Conservation (phyloP, 148 eudicot genomes). For the Beta vulgaris region DNA sequence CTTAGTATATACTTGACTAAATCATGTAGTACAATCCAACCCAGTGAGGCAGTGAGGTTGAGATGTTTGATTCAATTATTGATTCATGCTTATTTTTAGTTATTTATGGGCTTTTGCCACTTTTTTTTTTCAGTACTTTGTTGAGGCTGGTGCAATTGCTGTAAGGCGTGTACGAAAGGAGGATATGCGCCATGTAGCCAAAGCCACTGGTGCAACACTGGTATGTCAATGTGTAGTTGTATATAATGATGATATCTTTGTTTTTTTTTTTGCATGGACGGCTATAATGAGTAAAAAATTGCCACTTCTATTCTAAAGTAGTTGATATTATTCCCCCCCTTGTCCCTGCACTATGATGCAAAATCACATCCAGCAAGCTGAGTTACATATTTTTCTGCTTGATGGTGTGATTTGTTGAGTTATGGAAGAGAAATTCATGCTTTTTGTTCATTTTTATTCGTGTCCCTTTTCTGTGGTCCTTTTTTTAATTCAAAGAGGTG, state of each 20-base stretch:
- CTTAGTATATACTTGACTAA: background rate
- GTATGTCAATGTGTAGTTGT: constrained; percentile 43
- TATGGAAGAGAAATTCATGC: too few species aligned
- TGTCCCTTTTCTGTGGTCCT: background rate
- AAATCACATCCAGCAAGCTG: background rate
- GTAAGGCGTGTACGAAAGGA: constrained; percentile 93
- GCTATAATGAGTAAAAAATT: too few species aligned
- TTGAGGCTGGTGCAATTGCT: constrained; percentile 97
- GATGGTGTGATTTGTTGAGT: too few species aligned
- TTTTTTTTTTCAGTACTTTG: constrained; percentile 65
- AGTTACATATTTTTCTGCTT: background rate
- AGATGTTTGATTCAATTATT: background rate
- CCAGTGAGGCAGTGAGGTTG: too few species aligned
- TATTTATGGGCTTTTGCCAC: too few species aligned
- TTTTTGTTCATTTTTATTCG: too few species aligned
- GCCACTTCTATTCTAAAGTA: too few species aligned
- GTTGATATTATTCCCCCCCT: too few species aligned
- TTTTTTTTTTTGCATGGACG: background rate
- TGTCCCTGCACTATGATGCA: background rate
- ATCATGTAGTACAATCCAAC: background rate
- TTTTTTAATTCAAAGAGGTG: too few species aligned
- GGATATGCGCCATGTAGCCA: constrained; percentile 95
- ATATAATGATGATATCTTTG: background rate
- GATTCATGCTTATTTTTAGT: too few species aligned
- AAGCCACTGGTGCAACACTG: constrained; percentile 93